Evolutionary conservation across 2,329 filamentous ascomycete genomes (phyloP).

Genomic region (Cladophialophora exuberans): DNA sequence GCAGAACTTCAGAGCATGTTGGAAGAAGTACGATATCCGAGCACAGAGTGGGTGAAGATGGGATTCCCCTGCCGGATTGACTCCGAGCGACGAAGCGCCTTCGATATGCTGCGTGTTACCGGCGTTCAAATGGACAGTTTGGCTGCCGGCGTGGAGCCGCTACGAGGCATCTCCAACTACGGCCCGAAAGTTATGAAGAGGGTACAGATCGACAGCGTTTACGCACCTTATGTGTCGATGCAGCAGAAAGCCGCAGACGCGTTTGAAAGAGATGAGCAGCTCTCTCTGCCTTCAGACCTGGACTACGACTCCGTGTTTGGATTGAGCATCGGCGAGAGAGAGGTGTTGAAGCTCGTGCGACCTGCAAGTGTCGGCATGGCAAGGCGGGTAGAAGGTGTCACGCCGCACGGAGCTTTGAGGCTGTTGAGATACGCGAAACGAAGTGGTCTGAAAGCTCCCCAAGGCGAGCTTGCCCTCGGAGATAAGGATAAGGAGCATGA

Average conservation of each 20-base stretch:
- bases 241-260: constrained; percentile 69
- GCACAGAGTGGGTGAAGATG: constrained; percentile 67
- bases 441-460: constrained; percentile 2
- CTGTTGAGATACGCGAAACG: constrained; percentile 48
- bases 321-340: constrained; percentile 77
- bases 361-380: constrained; percentile 91
- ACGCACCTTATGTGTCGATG: constrained; percentile 81
- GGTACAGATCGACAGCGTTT: constrained; percentile 79
- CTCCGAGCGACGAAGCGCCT: constrained; percentile 68
- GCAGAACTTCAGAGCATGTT: constrained; percentile 67
- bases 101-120: constrained; percentile 76
- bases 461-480: no score
- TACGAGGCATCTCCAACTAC: constrained; percentile 48
- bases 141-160: constrained; percentile 54
- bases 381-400: constrained; percentile 77
- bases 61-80: constrained; percentile 73
- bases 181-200: constrained; percentile 64
- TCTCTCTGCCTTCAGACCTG: constrained; percentile 72
- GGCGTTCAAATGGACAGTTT: constrained; percentile 57
- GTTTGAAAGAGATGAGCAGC: constrained; percentile 75
- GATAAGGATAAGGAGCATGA: neutral
- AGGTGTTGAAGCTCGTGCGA: constrained; percentile 67
- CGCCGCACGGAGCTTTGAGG: constrained; percentile 49
- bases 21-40: constrained; percentile 59
- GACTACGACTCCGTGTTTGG: constrained; percentile 76